phyloP scores from a whole-genome alignment of 352 stramenopile genomes.

The Phytophthora pisi region DNA sequence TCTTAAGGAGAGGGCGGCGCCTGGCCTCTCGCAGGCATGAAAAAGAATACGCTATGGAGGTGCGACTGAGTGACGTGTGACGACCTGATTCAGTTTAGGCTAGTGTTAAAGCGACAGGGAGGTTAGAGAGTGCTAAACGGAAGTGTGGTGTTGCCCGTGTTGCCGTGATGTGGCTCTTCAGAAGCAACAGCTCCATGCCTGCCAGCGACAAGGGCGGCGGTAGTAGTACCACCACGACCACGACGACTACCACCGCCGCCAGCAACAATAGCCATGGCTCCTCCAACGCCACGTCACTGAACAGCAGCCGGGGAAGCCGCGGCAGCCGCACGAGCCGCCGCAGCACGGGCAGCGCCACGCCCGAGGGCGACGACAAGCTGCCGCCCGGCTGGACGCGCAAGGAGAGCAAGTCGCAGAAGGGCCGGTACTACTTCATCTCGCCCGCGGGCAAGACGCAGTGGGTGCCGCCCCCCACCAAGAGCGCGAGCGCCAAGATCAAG shows the following conservation, averaged over 20 bases:
- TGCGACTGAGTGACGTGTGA: conserved; percentile 3
- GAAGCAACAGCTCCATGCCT: conserved; percentile 25
- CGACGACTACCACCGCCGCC: conserved; percentile 5
- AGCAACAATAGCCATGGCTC: conserved; percentile 4
- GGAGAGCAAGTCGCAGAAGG: conserved; percentile 88
- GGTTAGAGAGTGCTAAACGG: conserved; percentile 4
- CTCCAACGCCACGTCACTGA: conserved; percentile 17
- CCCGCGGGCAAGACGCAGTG: conserved; percentile 85
- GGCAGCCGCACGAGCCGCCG: conserved; percentile 30
- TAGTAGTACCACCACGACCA: conserved; percentile 10
- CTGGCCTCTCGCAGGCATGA: conserved; percentile 25
- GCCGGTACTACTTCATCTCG: conserved; percentile 87
- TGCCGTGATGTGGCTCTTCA: conserved; percentile 3
- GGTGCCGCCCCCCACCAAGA: conserved; percentile 54
- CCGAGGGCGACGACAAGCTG: conserved; percentile 45
- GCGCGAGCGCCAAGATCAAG: conserved; percentile 32
- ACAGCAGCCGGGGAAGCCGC: conserved; percentile 26
- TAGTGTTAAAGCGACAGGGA: conserved; percentile 14
- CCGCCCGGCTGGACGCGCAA: conserved; percentile 82
- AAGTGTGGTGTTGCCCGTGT: not conserved
- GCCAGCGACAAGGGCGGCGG: conserved; percentile 10
- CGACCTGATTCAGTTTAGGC: conserved; percentile 1
- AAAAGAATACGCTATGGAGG: conserved; percentile 44
- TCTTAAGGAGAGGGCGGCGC: not conserved
- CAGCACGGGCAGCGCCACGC: conserved; percentile 28